Evolutionary conservation across 2,329 filamentous ascomycete genomes (phyloP), one percentile per base, ranked within the genome.

Genomic region (Cladophialophora exuberans): DNA sequence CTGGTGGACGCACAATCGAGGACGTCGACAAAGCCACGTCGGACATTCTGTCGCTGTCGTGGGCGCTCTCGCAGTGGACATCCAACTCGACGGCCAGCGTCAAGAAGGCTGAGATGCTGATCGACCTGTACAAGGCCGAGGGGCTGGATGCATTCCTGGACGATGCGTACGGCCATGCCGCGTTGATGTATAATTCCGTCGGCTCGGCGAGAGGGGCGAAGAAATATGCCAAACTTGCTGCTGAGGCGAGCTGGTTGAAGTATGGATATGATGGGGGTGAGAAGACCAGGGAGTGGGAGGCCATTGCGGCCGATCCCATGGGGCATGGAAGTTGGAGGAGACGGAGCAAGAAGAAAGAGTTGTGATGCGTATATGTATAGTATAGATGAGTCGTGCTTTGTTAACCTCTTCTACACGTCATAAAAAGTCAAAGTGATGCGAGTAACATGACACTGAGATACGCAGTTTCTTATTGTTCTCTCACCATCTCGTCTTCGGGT

Each of bases 111-210:
- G 56, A 62, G 33, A 50, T 50, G 30, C 43, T 62, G 44, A 31
- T 62, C 22, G 35, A 39, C 11, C 18, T 59, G 35, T 62, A 59
- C 51, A 38, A 47, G 31, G 22, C 51, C n/a, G 49, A 53, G 20
- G 54, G 54, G 1, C 51, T 62, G 3, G 53, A 62, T n/a, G 59
- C 49, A 6, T 62, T 62, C 10, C 36, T 62, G 11, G 56, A 62
- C 35, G 51, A 44, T 9, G 53, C 59, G n/a, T 62, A 62, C 23
- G 59, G 59, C 2, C 54, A 62, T 41, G 59, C 59, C 6, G 59
- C 59, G 3, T 33, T 62, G 9, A 59, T 50, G 38, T 62, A 62
- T 23, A 62, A 60, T 45, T 47, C 56, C 13, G 53, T 59, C 13
- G 59, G 59, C 1, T 57, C 54, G 26, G 43, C 39, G 26, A 35